Base-by-base conservation (phyloP, 2,329 filamentous ascomycete genomes). In the Pyrenochaeta sp. region DNA sequence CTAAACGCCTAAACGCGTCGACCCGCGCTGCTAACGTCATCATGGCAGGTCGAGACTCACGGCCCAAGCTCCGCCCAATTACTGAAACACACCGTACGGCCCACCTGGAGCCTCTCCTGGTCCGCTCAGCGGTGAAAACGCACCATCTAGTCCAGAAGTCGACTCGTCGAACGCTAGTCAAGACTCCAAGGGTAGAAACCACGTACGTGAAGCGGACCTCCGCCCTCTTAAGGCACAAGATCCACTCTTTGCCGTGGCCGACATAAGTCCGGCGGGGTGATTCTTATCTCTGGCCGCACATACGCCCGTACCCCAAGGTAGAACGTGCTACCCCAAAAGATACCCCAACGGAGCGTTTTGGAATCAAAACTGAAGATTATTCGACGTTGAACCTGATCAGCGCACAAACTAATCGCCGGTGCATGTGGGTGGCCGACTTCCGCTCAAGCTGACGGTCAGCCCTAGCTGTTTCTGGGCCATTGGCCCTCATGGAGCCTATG, bases 111-210 rank as follows among this genome's bases (percentile, higher is more conserved):
- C 22, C 40, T 24, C 40, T 43, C 9, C 40, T 22, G 22, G 12
- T 8, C 24, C 15, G 42, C 42, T 6, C 4, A 12, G 28, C 15
- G 13, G 6, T 15, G 42, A 7, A 13, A 27, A 8, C 28, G 42
- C 24, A n/a, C 25, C 42, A 44, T 27, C 42, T 44, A 44, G 42
- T 44, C 25, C 12, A 15, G 15, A 44, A n/a, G 25, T 36, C 53
- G 52, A 34, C 37, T 49, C 56, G 25, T 52, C 24, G n/a, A 49
- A 46, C 48, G 48, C 56, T 56, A 50, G 51, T 54, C 51, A 52
- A n/a, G n/a, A 43, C 27, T 27, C 30, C 46, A 15, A 28, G 4
- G 37, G 1, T 34, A 28, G 36, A 6, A 45, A 48, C 47, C n/a
- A 43, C 45, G 7, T 27, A 44, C 25, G 8, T n/a, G 24, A 27